These are phyloP conservation scores for Penicillium palitans DNA, from an alignment of 2,329 filamentous ascomycete genomes.

Conservation along the genomic window DNA sequence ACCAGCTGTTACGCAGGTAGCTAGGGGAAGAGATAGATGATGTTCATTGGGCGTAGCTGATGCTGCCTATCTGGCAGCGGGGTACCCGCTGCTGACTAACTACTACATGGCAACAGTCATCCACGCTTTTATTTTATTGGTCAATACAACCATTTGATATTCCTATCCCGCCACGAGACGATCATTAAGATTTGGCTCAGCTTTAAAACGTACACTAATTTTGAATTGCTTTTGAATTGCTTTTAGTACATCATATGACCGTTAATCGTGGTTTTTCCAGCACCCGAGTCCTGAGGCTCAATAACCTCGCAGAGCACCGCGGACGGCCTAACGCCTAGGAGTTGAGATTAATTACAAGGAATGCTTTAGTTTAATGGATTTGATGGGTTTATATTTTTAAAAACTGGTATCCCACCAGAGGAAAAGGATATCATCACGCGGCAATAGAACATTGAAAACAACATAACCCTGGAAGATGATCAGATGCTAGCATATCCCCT, in stretches of 20 bases:
- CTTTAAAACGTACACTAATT: not conserved
- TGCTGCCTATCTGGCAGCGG: too few species aligned
- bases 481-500: not conserved
- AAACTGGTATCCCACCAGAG: too few species aligned
- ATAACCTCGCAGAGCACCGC: not conserved
- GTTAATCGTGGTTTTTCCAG: not conserved
- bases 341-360: not conserved
- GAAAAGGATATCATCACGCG: not conserved
- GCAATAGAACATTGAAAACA: not conserved
- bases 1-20: too few species aligned
- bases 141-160: not conserved
- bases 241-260: not conserved
- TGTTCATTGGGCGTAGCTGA: too few species aligned
- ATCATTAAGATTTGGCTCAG: not conserved
- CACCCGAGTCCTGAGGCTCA: constrained; percentile 1
- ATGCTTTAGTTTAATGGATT: not conserved
- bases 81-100: too few species aligned
- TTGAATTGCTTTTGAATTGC: not conserved
- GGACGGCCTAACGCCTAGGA: not conserved
- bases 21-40: too few species aligned
- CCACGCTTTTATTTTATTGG: not conserved
- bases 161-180: not conserved
- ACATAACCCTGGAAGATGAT: not conserved
- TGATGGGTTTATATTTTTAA: not conserved
- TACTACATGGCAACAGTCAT: too few species aligned